Evolutionary conservation across 2,329 filamentous ascomycete genomes (phyloP).

Genomic region (Nothomitra cinnamomea): DNA sequence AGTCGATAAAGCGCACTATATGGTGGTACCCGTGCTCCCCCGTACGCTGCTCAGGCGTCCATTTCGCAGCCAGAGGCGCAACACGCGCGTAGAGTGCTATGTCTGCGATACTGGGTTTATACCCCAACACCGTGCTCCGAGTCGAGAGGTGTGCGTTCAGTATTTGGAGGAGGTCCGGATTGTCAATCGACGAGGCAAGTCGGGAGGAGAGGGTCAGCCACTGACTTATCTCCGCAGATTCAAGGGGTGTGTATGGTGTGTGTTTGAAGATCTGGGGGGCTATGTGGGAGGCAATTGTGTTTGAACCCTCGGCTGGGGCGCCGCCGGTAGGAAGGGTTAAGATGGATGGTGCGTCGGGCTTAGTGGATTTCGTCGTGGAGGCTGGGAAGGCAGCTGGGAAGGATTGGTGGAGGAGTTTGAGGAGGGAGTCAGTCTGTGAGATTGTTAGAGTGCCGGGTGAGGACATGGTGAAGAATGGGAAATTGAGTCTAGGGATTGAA

Average conservation of each 20-base stretch:
- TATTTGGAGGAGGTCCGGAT: constrained; percentile 51
- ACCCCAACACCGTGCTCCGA: constrained; percentile 75
- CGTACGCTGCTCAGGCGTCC: constrained; percentile 74
- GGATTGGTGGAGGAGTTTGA: background rate
- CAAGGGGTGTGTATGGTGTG: constrained; percentile 55
- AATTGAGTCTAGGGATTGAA: background rate
- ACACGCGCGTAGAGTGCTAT: constrained; percentile 67
- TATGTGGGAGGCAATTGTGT: background rate
- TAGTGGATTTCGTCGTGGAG: background rate
- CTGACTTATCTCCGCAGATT: constrained; percentile 76
- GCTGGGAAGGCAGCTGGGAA: background rate
- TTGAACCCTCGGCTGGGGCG: background rate
- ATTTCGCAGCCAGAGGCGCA: constrained; percentile 57
- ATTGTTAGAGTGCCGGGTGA: background rate
- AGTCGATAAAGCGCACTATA: constrained; percentile 81
- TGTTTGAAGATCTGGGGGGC: constrained; percentile 23
- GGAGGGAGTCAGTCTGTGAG: background rate
- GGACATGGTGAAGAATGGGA: background rate
- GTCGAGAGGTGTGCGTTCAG: constrained; percentile 79
- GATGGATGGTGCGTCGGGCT: background rate
- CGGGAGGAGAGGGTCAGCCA: constrained; percentile 44
- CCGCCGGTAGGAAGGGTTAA: background rate
- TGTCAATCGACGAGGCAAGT: constrained; percentile 38
- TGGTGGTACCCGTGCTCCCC: constrained; percentile 80
- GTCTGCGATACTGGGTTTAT: constrained; percentile 78